Percentiles rank a stretch among this genome's conserved stretches.
Evolutionary conservation across 768 basidiomycete species (phyloP).

Genomic region (Clavulina sp.): DNA sequence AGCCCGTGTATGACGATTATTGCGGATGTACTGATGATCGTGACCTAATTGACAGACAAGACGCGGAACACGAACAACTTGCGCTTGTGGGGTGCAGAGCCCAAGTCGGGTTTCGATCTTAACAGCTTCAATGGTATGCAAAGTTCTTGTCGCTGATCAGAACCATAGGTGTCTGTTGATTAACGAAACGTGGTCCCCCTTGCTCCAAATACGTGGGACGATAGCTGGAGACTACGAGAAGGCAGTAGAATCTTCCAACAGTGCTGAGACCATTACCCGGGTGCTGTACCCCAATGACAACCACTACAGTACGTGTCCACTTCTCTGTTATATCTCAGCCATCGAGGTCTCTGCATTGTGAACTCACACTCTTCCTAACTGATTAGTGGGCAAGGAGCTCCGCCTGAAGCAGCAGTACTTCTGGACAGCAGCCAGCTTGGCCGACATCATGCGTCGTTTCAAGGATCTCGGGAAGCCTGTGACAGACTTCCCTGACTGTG

Average conservation of each 20-base stretch:
- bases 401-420: constrained; percentile 48
- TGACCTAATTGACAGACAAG: constrained; percentile 16
- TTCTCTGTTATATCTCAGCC: not conserved
- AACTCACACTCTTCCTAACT: not conserved
- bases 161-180: not conserved
- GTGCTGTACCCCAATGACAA: constrained; percentile 88
- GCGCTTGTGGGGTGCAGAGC: constrained; percentile 35
- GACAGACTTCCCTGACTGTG: constrained; percentile 66
- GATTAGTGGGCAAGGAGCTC: constrained; percentile 62
- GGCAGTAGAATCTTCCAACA: constrained; percentile 74
- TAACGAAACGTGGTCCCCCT: not conserved
- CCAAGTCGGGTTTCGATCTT: constrained; percentile 82
- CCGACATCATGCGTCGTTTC: constrained; percentile 85
- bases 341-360: not conserved
- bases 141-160: not conserved
- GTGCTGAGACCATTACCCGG: constrained; percentile 83
- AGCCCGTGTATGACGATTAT: not conserved
- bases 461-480: constrained; percentile 75
- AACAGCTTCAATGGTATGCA: constrained; percentile 79
- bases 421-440: constrained; percentile 76
- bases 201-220: not conserved
- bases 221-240: constrained; percentile 83
- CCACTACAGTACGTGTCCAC: not conserved
- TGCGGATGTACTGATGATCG: not conserved
- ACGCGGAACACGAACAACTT: constrained; percentile 85